Evolutionary conservation across 176 grass and related monocot species (phyloP).

Genomic region (Phyllostachys edulis): DNA sequence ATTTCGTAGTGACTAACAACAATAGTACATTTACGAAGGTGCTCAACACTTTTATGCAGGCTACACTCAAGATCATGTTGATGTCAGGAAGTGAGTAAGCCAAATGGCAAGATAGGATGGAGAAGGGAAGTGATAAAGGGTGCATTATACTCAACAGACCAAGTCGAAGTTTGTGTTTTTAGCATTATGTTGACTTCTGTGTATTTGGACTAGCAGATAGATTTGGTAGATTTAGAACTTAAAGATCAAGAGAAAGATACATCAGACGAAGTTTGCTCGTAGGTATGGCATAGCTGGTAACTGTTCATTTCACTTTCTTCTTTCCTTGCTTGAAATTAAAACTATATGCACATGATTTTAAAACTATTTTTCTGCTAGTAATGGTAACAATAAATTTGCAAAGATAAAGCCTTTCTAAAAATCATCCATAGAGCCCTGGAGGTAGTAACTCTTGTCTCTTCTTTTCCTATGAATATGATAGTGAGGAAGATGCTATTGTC

Average conservation of each 20-base stretch:
- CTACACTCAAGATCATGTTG: slow-evolving; percentile 18
- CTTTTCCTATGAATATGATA: neutral
- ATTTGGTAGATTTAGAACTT: neutral
- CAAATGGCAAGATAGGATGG: slow-evolving; percentile 13
- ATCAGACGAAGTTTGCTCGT: neutral
- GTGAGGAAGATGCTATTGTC: slow-evolving; percentile 3
- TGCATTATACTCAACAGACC: neutral
- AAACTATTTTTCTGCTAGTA: neutral
- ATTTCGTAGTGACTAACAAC: neutral
- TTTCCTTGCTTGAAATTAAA: neutral
- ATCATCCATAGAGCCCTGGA: neutral
- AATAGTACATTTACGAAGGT: neutral
- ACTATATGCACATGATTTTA: neutral
- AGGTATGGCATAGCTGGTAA: neutral
- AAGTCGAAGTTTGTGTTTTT: neutral
- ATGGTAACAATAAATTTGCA: neutral
- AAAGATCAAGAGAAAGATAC: neutral
- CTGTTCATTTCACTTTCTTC: slow-evolving; percentile 14
- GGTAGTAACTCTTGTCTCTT: neutral
- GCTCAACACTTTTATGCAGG: slow-evolving; percentile 15
- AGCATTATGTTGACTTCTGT: neutral
- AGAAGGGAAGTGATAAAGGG: neutral
- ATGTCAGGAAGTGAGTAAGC: neutral
- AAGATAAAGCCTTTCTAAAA: neutral
- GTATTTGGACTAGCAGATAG: slow-evolving; percentile 4